Evolutionary conservation across 2,329 filamentous ascomycete species (phyloP), one percentile per base, ranked within the genome.

Genomic region (Colletotrichum sidae): DNA sequence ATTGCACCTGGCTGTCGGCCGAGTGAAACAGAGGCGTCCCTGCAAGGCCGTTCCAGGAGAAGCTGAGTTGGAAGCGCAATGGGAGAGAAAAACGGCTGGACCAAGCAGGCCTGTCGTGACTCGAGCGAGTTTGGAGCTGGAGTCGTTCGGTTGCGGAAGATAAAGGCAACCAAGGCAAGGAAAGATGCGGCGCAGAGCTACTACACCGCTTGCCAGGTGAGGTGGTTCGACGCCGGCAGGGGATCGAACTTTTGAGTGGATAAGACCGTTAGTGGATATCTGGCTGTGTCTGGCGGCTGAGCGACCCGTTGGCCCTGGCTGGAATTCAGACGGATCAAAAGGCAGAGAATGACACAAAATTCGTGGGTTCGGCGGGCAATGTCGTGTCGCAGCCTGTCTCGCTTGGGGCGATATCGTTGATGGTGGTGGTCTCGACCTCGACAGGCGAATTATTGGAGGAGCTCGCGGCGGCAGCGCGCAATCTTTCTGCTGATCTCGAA

Each of bases 401-500:
- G 60, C 46, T 38, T 45, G 45, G 38, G 39, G 50, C 35, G 25
- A 62, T 15, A 60, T 45, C 37, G 44, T 45, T 50, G 47, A 37
- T 35, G 44, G 37, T 60, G 49, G 53, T 58, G 42, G 51, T 59
- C 37, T 65, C 35, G 60, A 55, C 54, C 37, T 61, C 8, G 35
- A n/a, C 35, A 42, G 51, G 39, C 38, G 38, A 41, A 51, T 55
- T 55, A 42, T 35, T 61, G 62, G 62, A 35, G 44, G 17, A 49
- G 39, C 44, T 65, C 50, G 17, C 46, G 17, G 51, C 51, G 56
- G 38, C 57, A 41, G 56, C 46, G 38, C 51, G 34, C 61, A 60
- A 55, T 65, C 45, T 61, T 55, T 55, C 38, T 61, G 57, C 51
- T 52, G 62, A 61, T 65, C 39, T 55, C 46, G 33, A 61, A 65